phyloP scores from a whole-genome alignment of 1,139 yeast genomes.

The Yarrowia galli region DNA sequence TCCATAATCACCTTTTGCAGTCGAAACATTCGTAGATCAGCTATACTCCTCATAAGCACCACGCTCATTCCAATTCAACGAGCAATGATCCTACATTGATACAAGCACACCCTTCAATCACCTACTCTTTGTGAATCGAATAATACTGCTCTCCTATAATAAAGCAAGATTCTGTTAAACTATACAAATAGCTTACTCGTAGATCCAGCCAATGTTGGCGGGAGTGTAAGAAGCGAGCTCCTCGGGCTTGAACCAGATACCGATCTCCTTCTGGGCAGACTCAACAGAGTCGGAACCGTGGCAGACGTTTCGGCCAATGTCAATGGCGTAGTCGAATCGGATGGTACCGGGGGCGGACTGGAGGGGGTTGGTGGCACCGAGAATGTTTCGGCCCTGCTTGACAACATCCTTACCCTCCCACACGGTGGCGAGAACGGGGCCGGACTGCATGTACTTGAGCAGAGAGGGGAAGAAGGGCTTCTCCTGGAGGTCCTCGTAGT shows the following conservation, averaged over 20 bases:
- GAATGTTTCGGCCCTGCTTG: conserved; percentile 95
- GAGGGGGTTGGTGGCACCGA: conserved; percentile 99
- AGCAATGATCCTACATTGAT: too few relatives aligned
- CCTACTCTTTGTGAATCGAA: too few relatives aligned
- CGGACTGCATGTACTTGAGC: conserved; percentile 95
- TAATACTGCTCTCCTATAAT: too few relatives aligned
- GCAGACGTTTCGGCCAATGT: conserved; percentile 98
- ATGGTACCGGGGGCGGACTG: conserved; percentile 98
- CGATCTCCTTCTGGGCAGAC: conserved; percentile 94
- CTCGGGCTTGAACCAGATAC: conserved; percentile 97
- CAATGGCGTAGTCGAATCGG: conserved; percentile 87
- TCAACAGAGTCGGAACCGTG: conserved; percentile 99
- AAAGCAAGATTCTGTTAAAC: too few relatives aligned
- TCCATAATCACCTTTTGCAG: too few relatives aligned
- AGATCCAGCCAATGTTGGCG: conserved; percentile 84
- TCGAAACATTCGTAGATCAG: too few relatives aligned
- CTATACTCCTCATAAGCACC: too few relatives aligned
- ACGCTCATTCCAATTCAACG: too few relatives aligned
- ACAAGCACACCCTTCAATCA: too few relatives aligned
- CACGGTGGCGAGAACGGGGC: conserved; percentile 98
- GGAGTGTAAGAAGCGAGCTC: conserved; percentile 94
- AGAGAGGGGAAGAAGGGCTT: conserved; percentile 97
- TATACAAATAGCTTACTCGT: conserved; percentile 66
- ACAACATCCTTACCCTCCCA: conserved; percentile 99
- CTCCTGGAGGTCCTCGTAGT: conserved; percentile 92